Conservation (phyloP, 1,139 yeast species). For the Meyerozyma elateridarum region DNA sequence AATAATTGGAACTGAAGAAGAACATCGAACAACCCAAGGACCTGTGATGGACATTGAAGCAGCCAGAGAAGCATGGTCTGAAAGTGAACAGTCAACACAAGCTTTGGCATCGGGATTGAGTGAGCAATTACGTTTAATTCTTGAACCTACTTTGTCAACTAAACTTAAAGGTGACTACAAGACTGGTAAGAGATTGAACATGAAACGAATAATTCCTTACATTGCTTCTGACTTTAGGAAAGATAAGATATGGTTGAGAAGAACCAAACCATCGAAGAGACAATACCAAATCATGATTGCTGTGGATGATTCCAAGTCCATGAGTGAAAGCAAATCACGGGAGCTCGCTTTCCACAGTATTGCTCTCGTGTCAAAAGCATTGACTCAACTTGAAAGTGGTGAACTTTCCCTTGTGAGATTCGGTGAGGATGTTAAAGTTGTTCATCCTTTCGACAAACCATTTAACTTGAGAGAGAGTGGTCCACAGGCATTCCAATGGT, state of each 20-base stretch:
- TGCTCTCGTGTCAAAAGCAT: slow-evolving; percentile 89
- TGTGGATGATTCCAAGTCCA: slow-evolving; percentile 94
- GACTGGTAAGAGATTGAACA: slow-evolving; percentile 93
- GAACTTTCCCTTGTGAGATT: slow-evolving; percentile 87
- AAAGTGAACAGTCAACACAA: slow-evolving; percentile 76
- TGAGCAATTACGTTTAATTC: slow-evolving; percentile 86
- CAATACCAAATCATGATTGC: slow-evolving; percentile 98
- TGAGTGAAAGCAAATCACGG: slow-evolving; percentile 90
- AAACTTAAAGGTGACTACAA: slow-evolving; percentile 93
- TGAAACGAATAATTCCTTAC: slow-evolving; percentile 96
- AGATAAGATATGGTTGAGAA: slow-evolving; percentile 96
- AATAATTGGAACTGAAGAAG: slow-evolving; percentile 9
- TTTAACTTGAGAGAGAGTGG: slow-evolving; percentile 78
- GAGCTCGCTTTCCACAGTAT: slow-evolving; percentile 92
- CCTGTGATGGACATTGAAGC: slow-evolving; percentile 57
- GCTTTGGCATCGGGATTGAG: slow-evolving; percentile 84
- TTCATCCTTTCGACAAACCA: slow-evolving; percentile 86
- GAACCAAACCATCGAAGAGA: slow-evolving; percentile 96
- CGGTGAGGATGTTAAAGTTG: slow-evolving; percentile 79
- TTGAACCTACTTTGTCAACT: slow-evolving; percentile 94
- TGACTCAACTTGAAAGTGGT: slow-evolving; percentile 92
- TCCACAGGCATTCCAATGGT: slow-evolving; percentile 78
- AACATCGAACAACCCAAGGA: slow-evolving; percentile 6
- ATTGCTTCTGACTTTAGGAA: slow-evolving; percentile 97
- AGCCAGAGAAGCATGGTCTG: slow-evolving; percentile 76